Evolutionary conservation across 495 filamentous ascomycete genomes (phyloP).

Genomic region (Tirmania nivea): DNA sequence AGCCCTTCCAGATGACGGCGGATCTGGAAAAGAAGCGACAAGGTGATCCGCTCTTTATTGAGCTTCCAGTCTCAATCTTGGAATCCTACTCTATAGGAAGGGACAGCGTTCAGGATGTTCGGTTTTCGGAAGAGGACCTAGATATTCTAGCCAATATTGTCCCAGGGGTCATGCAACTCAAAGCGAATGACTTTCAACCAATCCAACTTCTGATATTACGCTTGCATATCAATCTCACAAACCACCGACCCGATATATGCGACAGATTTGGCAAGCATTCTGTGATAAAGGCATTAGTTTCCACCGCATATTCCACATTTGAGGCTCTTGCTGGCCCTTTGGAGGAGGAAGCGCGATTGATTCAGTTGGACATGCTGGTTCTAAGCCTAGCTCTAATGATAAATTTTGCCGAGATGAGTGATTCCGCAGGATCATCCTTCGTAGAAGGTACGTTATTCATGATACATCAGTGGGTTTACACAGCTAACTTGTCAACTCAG

Average conservation of each 20-base stretch:
- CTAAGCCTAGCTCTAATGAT: conserved; percentile 67
- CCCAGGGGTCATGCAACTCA: conserved; percentile 4
- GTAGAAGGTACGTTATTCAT: conserved; percentile 7
- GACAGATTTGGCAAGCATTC: conserved; percentile 36
- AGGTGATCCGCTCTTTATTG: conserved; percentile 20
- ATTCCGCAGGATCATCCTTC: conserved; percentile 6
- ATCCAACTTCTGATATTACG: conserved; percentile 31
- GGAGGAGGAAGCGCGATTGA: conserved; percentile 25
- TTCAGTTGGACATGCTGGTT: conserved; percentile 47
- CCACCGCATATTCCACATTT: conserved; percentile 20
- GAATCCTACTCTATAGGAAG: conserved; percentile 33
- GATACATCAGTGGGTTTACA: too few relatives aligned
- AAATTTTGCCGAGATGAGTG: conserved; percentile 63
- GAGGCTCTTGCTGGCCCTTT: conserved; percentile 23
- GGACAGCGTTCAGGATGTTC: conserved; percentile 2
- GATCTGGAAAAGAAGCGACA: conserved; percentile 18
- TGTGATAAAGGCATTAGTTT: conserved; percentile 16
- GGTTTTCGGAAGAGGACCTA: conserved; percentile 11
- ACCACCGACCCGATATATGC: conserved; percentile 50
- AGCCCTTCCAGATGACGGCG: conserved; percentile 7
- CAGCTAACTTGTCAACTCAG: too few relatives aligned
- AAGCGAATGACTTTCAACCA: conserved; percentile 7
- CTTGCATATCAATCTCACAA: conserved; percentile 69
- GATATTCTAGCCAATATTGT: conserved; percentile 10
- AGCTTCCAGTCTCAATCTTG: conserved; percentile 37